Conservation (phyloP, 352 stramenopile genomes). For the Phytophthora syringae region DNA sequence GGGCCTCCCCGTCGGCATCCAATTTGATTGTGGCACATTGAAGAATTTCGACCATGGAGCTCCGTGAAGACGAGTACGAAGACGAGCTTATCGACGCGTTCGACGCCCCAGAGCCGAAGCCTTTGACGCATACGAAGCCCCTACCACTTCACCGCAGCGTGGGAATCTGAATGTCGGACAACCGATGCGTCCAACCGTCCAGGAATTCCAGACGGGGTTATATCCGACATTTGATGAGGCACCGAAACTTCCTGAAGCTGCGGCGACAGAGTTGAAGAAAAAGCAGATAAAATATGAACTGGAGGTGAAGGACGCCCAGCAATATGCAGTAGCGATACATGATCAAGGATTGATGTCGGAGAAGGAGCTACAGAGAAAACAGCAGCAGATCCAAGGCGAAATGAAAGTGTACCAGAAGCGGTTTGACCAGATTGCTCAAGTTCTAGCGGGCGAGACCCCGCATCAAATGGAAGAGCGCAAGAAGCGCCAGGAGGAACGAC, state of each 20-base stretch:
- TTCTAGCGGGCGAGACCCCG: slow-evolving; percentile 63
- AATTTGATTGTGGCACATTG: slow-evolving; percentile 21
- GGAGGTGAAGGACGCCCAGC: background rate
- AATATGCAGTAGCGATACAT: background rate
- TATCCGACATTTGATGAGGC: slow-evolving; percentile 43
- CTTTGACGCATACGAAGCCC: slow-evolving; percentile 1
- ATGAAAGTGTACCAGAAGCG: slow-evolving; percentile 51
- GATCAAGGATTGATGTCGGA: slow-evolving; percentile 18
- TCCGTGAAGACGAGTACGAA: slow-evolving; percentile 48
- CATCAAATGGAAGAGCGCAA: slow-evolving; percentile 68
- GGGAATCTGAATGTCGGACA: background rate
- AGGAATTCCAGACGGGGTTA: slow-evolving; percentile 9
- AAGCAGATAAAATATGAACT: slow-evolving; percentile 4
- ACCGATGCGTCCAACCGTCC: slow-evolving; percentile 11
- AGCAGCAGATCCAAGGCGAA: slow-evolving; percentile 46
- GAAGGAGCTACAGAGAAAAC: slow-evolving; percentile 33
- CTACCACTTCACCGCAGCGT: background rate
- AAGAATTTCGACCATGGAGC: slow-evolving; percentile 27
- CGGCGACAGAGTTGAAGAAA: background rate
- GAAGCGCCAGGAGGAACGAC: slow-evolving; percentile 52
- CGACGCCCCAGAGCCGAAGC: slow-evolving; percentile 34
- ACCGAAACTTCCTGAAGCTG: slow-evolving; percentile 1
- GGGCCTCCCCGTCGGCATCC: background rate
- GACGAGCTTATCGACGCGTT: slow-evolving; percentile 75
- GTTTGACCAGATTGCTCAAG: slow-evolving; percentile 68